These are phyloP conservation scores for Hypoxylon rickii DNA, from an alignment of 495 filamentous ascomycete genomes.

Conservation along the genomic window DNA sequence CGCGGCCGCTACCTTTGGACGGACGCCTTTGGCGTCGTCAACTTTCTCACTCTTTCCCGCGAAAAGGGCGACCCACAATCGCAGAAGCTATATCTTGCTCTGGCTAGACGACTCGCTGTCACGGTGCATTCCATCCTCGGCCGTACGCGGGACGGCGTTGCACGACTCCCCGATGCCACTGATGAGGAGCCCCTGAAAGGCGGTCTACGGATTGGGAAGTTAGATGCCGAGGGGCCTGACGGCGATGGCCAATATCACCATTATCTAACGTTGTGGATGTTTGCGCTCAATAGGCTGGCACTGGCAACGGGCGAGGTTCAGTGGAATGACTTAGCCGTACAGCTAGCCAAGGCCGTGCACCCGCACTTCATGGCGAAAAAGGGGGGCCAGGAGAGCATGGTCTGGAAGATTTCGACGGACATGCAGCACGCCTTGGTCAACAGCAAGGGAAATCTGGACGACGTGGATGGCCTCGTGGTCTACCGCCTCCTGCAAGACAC, in stretches of 20 bases:
- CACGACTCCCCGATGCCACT: slow-evolving; percentile 58
- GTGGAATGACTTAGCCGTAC: slow-evolving; percentile 61
- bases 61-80: slow-evolving; percentile 41
- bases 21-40: slow-evolving; percentile 70
- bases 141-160: slow-evolving; percentile 54
- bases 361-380: slow-evolving; percentile 57
- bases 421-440: slow-evolving; percentile 55
- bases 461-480: slow-evolving; percentile 63
- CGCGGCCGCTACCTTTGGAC: slow-evolving; percentile 72
- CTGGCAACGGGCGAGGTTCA: slow-evolving; percentile 53
- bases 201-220: slow-evolving; percentile 68
- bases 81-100: slow-evolving; percentile 50
- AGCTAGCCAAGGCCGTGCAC: slow-evolving; percentile 64
- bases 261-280: slow-evolving; percentile 74
- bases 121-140: slow-evolving; percentile 64
- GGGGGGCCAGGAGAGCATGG: slow-evolving; percentile 49
- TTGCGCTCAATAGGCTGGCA: slow-evolving; percentile 64
- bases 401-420: slow-evolving; percentile 67
- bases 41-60: slow-evolving; percentile 64
- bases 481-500: slow-evolving; percentile 59
- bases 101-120: slow-evolving; percentile 56
- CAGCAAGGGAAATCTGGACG: slow-evolving; percentile 65
- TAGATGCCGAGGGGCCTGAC: slow-evolving; percentile 55
- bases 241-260: slow-evolving; percentile 71
- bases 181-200: slow-evolving; percentile 60